phyloP scores from a whole-genome alignment of 495 filamentous ascomycete genomes.

The Xylaria grammica region DNA sequence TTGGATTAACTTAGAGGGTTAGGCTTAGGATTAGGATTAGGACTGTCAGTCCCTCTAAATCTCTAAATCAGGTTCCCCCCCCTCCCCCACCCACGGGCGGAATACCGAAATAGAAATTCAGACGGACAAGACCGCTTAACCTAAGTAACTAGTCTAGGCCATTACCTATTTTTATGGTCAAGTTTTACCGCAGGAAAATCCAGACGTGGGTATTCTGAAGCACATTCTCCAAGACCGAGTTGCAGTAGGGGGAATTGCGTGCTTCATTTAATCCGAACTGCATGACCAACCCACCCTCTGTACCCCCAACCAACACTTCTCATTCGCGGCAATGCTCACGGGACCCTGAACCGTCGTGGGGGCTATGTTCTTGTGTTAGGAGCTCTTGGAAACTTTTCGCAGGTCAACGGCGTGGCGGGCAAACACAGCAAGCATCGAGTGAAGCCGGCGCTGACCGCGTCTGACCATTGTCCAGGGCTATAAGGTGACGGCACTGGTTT shows the following conservation, averaged over 20 bases:
- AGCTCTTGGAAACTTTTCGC: not conserved
- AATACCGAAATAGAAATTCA: not conserved
- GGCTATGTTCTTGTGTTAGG: slow-evolving; percentile 17
- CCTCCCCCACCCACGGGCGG: slow-evolving; percentile 13
- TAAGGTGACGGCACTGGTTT: slow-evolving; percentile 2
- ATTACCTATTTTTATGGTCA: slow-evolving; percentile 13
- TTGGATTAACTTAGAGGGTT: too few relatives aligned
- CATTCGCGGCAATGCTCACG: slow-evolving; percentile 32
- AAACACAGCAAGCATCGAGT: not conserved
- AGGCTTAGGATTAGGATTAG: too few relatives aligned
- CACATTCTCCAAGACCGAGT: slow-evolving; percentile 14
- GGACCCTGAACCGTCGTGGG: slow-evolving; percentile 35
- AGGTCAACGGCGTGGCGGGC: not conserved
- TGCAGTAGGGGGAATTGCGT: slow-evolving; percentile 32
- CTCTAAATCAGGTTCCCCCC: not conserved
- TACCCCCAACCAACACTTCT: slow-evolving; percentile 10
- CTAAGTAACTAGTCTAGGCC: too few relatives aligned
- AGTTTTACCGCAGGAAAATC: slow-evolving; percentile 10
- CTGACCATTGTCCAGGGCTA: not conserved
- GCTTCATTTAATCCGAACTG: slow-evolving; percentile 23
- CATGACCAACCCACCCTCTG: slow-evolving; percentile 24
- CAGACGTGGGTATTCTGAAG: slow-evolving; percentile 6
- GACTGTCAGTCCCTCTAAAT: too few relatives aligned
- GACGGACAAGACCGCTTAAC: not conserved
- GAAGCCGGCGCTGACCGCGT: not conserved